Base-by-base conservation (phyloP, 306 rosid genomes). In the Hylodesmum podocarpum region DNA sequence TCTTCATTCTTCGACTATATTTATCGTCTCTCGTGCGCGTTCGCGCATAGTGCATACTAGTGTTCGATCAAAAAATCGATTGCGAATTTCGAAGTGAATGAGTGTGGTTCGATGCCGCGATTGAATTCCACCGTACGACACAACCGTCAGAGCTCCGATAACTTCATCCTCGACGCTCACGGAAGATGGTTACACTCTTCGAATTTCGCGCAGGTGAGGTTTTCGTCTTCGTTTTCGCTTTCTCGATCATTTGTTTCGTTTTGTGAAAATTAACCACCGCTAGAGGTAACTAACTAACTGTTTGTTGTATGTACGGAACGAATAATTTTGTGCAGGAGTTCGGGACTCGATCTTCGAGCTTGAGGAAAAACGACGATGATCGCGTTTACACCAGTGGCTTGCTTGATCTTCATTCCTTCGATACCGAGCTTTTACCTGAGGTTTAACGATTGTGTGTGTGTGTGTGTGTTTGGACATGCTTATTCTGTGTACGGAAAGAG, bases 331-430 rank as follows among this genome's bases (percentile, higher is more conserved):
- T 47, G 84, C 84, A 92, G 97, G 93, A 90, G 47, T 84, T 87
- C 67, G 91, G 90, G 3, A 39, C 85, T 72, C 87, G 96, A 76
- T 90, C 97, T 37, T 81, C 91, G 64, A 88, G 96, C 86, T 66
- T 87, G 91, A 88, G 97, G 84, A 88, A 80, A 88, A 84, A 63
- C 50, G 91, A 83, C 5, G 93, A 90, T 6, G 97, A 87, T 85
- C 88, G 66, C 27, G 79, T 84, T 59, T 83, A 81, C 22, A 73
- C 78, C n/a, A 83, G 89, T 75, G 94, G 97, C 57, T 81, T 90
- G 81, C 96, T 92, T 77, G 96, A 92, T 84, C 83, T 92, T 61
- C 93, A 92, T 86, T 88, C 96, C 33, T 87, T 88, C 31, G 91
- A 92, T 50, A 90, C 96, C 24, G 93, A 92, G 86, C 88, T 88